Base-by-base conservation (phyloP, 2,329 filamentous ascomycete genomes). In the Colletotrichum neosansevieriae region DNA sequence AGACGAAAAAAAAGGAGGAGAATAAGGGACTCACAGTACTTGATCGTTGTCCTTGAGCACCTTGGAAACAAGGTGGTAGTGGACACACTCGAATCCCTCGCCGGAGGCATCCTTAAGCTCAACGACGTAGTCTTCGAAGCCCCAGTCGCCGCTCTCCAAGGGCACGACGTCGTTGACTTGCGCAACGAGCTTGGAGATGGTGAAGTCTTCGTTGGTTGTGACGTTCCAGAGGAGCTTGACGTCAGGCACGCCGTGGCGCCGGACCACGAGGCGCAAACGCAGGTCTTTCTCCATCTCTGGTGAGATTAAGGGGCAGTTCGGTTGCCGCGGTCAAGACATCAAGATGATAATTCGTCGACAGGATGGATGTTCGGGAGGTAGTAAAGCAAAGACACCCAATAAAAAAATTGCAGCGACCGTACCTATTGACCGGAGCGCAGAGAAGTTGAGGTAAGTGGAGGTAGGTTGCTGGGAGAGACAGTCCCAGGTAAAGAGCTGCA, bases 111-210 rank as follows among this genome's bases (percentile, higher is more conserved):
- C 84, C 19, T 79, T 79, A 3, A 97, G 85, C 78, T 97, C 92
- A 34, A 97, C 93, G 9, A 88, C 88, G 78, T 98, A 98, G 76
- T 98, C 93, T 75, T 98, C 94, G 3, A 97, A 81, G 0, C 93
- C 94, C 93, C 94, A 97, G 68, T 94, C 85, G 45, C 85, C 85
- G 64, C 90, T 89, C 80, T 97, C 94, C 0, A 98, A 87, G 0
- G 94, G 94, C 2, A 98, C 83, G 15, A 92, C 85, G 49, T 92
- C 88, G 79, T 97, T 94, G 72, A 98, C 84, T 69, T 93, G 87
- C 71, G 92, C 89, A 42, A 98, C 84, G 2, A 98, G 86, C 72
- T 91, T 89, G 34, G 92, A 87, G 69, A 97, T 85, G 2, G 93
- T 97, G 60, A 89, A 85, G 51, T 90, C 85, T 13, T 84, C 82